Percentiles rank a stretch among this genome's conserved stretches.
Conservation (phyloP, 148 eudicot genomes). For the Chenopodium berlandieri region DNA sequence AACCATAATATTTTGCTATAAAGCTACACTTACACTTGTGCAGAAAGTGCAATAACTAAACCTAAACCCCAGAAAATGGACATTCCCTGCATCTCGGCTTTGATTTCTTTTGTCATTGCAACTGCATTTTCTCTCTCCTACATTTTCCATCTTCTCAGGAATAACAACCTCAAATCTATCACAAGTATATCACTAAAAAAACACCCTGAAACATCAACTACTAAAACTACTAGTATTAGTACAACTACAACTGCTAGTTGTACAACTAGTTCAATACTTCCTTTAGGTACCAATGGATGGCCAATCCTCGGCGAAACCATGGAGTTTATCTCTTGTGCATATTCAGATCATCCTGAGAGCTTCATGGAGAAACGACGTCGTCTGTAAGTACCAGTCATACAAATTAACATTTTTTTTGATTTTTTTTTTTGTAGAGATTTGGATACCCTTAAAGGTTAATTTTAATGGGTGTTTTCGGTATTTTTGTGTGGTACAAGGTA, state of each 20-base stretch:
- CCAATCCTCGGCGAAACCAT: constrained; percentile 90
- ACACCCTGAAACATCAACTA: background rate
- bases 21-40: constrained; percentile 16
- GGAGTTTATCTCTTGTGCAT: constrained; percentile 82
- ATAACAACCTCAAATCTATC: constrained; percentile 5
- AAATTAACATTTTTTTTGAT: background rate
- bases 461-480: constrained; percentile 11
- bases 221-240: background rate
- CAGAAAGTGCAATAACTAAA: constrained; percentile 19
- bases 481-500: constrained; percentile 41
- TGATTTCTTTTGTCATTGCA: constrained; percentile 19
- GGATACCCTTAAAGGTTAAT: constrained; percentile 22
- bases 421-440: background rate
- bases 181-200: background rate
- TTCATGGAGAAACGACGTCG: constrained; percentile 86
- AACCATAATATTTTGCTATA: constrained; percentile 13
- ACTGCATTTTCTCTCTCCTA: constrained; percentile 11
- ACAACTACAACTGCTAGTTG: background rate
- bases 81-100: constrained; percentile 19
- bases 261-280: constrained; percentile 18
- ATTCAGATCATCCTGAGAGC: constrained; percentile 66
- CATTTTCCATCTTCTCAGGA: constrained; percentile 22
- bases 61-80: constrained; percentile 26
- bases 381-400: constrained; percentile 43
- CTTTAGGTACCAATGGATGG: constrained; percentile 73